Evolutionary conservation across 1,284 basidiomycete species (phyloP), one percentile per base, ranked within the genome.

Genomic region (Moniliella sp.): DNA sequence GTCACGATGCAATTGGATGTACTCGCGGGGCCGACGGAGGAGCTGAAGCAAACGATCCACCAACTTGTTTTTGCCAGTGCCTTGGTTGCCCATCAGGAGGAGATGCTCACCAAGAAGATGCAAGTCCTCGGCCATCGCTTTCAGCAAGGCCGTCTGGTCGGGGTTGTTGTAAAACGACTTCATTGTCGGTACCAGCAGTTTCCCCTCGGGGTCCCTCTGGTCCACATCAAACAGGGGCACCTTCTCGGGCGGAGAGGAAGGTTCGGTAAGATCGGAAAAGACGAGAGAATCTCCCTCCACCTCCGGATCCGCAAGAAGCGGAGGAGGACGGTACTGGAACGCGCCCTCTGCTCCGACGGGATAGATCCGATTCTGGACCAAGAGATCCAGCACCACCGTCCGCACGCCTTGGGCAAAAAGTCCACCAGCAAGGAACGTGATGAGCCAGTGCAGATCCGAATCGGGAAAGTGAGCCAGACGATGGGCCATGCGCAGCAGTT

Each of bases 11-110:
- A 63, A 47, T 40, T 63, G 62, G 25, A 62, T 56, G 41, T 61
- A 63, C 44, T 63, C 62, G 17, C 62, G 39, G 15, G 61, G 61
- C 2, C 61, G 43, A 11, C 42, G 36, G 11, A 61, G 50, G 2
- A 63, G 46, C 37, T 61, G 46, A 11, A 61, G 47, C 1, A 60
- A 41, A 14, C 58, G 52, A 32, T 63, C 59, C 31, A 61, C 52
- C 31, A 60, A 46, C 45, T 60, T 60, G 48, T 63, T 63, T 50
- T 63, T 63, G 11, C 61, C 62, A 5, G 53, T 58, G 4, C 62
- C 61, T 27, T 63, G 61, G 15, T 48, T 49, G 12, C 62, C 62
- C 42, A 63, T 49, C 1, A 63, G 46, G 13, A 63, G 40, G 13
- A 63, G 39, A 27, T 63, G 60, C 36, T 62, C 47, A 28, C 42